A percentile compares a stretch with the other conserved stretches of the same genome.
Evolutionary conservation across 495 filamentous ascomycete species (phyloP).

Genomic region (Patellaria atrata): DNA sequence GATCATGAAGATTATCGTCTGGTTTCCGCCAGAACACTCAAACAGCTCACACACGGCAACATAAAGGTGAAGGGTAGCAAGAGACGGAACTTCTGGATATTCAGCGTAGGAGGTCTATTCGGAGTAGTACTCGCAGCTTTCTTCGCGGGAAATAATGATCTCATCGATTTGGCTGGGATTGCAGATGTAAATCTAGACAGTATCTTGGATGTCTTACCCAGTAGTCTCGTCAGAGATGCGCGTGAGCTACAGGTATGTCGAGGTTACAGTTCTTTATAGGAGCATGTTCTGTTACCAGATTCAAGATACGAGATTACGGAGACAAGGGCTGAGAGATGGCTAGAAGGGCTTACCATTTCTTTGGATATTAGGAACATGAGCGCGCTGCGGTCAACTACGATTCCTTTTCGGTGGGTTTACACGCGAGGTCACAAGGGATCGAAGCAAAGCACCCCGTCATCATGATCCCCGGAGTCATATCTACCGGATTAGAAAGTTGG

Average conservation of each 20-base stretch:
- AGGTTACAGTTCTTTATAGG: neutral
- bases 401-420: constrained; percentile 76
- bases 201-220: constrained; percentile 68
- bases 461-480: constrained; percentile 96
- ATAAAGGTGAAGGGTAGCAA: constrained; percentile 35
- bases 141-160: constrained; percentile 70
- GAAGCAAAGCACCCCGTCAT: constrained; percentile 76
- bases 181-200: constrained; percentile 71
- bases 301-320: neutral
- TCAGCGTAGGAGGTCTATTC: constrained; percentile 68
- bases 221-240: constrained; percentile 67
- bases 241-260: constrained; percentile 58
- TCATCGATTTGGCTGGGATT: constrained; percentile 62
- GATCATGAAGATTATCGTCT: constrained; percentile 18
- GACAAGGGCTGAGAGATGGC: too few species aligned
- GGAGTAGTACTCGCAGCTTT: constrained; percentile 68
- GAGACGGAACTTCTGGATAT: constrained; percentile 56
- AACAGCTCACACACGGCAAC: constrained; percentile 33
- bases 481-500: constrained; percentile 93
- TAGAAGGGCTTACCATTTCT: too few species aligned
- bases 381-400: constrained; percentile 81
- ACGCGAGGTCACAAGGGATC: constrained; percentile 69
- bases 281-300: neutral
- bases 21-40: constrained; percentile 23
- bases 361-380: constrained; percentile 49